Conservation (phyloP, 2,329 filamentous ascomycete species). For the Aspergillus calidoustus region DNA sequence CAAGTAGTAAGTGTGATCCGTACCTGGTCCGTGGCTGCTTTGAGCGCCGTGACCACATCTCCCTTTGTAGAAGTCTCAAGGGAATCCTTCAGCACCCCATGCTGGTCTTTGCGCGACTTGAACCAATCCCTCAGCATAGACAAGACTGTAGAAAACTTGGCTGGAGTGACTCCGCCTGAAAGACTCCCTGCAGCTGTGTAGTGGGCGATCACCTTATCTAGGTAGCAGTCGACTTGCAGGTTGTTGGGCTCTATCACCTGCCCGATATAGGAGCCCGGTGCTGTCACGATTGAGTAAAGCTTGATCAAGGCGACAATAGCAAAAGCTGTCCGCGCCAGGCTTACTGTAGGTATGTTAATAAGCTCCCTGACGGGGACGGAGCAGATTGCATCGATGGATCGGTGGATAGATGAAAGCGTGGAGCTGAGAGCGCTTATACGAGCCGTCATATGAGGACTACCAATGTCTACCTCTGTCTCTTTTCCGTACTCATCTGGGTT, state of each 20-base stretch:
- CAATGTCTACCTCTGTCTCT: conserved; percentile 27
- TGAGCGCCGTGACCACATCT: conserved; percentile 1
- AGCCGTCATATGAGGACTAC: conserved; percentile 54
- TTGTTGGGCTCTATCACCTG: conserved; percentile 70
- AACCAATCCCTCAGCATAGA: conserved; percentile 74
- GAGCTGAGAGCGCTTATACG: conserved; percentile 70
- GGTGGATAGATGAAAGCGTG: conserved; percentile 70
- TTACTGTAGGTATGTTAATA: conserved; percentile 70
- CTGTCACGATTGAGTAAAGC: conserved; percentile 70
- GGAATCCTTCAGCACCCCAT: conserved; percentile 29
- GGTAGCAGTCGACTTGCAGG: conserved; percentile 68
- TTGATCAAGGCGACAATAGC: conserved; percentile 74
- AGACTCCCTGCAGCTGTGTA: conserved; percentile 67
- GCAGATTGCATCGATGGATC: conserved; percentile 68
- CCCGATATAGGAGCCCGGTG: conserved; percentile 68
- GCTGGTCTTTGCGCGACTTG: conserved; percentile 51
- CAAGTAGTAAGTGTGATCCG: neutral
- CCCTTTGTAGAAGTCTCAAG: conserved; percentile 19
- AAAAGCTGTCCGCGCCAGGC: conserved; percentile 73
- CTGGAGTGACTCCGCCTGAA: conserved; percentile 67
- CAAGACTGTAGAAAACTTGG: conserved; percentile 73
- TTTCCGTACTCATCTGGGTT: conserved; percentile 54
- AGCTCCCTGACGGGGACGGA: conserved; percentile 63
- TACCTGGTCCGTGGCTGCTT: conserved; percentile 14
- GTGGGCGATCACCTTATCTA: conserved; percentile 71